Evolutionary conservation across 2,329 filamentous ascomycete species (phyloP), one percentile per base, ranked within the genome.

Genomic region (Macrophomina tecta): DNA sequence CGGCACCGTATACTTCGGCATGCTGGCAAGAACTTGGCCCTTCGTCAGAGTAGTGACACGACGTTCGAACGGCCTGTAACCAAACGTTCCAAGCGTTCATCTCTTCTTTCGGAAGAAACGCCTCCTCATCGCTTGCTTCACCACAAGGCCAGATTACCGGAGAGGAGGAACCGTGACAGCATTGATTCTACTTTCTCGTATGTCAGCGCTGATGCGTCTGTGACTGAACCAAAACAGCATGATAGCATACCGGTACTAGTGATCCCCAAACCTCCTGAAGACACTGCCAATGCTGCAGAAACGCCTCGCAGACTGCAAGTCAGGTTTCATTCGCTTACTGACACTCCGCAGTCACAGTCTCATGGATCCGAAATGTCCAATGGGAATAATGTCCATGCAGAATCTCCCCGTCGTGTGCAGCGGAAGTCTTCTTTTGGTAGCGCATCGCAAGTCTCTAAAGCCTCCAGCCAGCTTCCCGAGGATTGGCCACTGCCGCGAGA

Each of bases 11-110:
- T 80, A 1, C 74, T 88, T 61, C 83, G 86, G 61, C 86, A 87
- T 72, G 82, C 82, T 5, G 83, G 82, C 53, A 87, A 84, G 74
- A 84, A 84, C 68, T 74, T 80, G 66, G 85, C 85, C 2, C 76
- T 86, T 42, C 81, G 83, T 23, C 82, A 80, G 61, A 81, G 80
- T 55, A 65, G 70, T 34, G 74, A 72, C 65, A 74, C 74, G 6
- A 70, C 75, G 5, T 68, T 72, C 7, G 73, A 74, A 9, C 81
- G 80, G 68, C 82, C 80, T 11, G 80, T 83, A 3, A 71, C 78
- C 3, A 74, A 80, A 5, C 74, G 72, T 42, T 84, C 83, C 2
- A 80, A 80, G 38, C 80, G 81, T 46, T 79, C 78, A 18, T 85
- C 84, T 1, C 69, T 80, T 9, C 74, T 74, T 14, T 82, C 81